These are phyloP conservation scores for Spizellomyces punctatus DNA, from an alignment of 192 early-diverging fungal species.

Conservation along the genomic window DNA sequence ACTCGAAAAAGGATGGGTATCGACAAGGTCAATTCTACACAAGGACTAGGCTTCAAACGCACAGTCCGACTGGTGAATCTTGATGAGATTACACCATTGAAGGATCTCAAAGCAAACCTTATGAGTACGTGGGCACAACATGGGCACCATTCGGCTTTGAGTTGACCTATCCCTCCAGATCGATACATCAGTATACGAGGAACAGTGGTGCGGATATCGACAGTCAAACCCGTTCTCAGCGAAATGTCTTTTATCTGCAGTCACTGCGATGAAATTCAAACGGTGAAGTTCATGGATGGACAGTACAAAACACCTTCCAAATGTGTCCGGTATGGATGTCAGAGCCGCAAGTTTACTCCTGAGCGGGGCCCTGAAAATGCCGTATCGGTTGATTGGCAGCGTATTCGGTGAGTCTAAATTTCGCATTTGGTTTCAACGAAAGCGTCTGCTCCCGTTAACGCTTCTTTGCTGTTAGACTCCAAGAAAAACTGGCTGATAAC, in stretches of 20 bases:
- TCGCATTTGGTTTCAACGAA: neutral
- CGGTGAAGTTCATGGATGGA: conserved; percentile 65
- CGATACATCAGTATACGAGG: conserved; percentile 75
- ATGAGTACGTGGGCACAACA: conserved; percentile 50
- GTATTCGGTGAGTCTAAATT: conserved; percentile 49
- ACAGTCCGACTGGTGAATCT: conserved; percentile 30
- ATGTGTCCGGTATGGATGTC: conserved; percentile 68
- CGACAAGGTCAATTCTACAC: neutral
- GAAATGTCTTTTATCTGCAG: conserved; percentile 67
- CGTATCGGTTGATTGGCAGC: conserved; percentile 75
- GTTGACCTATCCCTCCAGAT: neutral
- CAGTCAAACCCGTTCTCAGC: conserved; percentile 67
- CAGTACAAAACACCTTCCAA: conserved; percentile 60
- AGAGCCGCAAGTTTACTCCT: conserved; percentile 64
- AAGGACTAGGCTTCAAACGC: neutral
- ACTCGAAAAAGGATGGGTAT: neutral
- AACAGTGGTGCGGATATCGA: conserved; percentile 76
- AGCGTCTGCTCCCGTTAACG: neutral
- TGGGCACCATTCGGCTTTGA: neutral
- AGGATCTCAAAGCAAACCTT: conserved; percentile 72
- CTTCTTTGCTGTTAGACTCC: conserved; percentile 54
- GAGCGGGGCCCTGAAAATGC: conserved; percentile 55
- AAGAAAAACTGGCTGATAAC: conserved; percentile 78
- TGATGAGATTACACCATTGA: conserved; percentile 61
- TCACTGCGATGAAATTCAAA: conserved; percentile 58